Conservation (phyloP, 768 basidiomycete species). For the Floccularia luteovirens region DNA sequence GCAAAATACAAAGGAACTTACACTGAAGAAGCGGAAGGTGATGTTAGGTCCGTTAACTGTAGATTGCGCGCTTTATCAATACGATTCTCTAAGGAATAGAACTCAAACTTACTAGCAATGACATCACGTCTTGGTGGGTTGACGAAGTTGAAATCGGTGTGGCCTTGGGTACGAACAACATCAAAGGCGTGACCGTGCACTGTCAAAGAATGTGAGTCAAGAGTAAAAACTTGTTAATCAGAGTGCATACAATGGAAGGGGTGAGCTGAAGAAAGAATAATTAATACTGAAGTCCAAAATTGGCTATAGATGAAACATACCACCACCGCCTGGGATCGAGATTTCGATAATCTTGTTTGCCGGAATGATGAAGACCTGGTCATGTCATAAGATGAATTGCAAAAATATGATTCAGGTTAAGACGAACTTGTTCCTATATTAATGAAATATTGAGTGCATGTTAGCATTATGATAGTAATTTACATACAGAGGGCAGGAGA, state of each 20-base stretch:
- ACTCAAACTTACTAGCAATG: conserved; percentile 12
- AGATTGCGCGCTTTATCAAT: neutral
- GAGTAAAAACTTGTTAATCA: neutral
- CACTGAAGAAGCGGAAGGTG: conserved; percentile 24
- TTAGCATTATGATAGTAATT: neutral
- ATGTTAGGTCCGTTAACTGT: conserved; percentile 25
- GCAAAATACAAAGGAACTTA: conserved; percentile 5
- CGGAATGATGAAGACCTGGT: conserved; percentile 21
- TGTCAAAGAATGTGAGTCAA: conserved; percentile 2
- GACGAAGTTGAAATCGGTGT: conserved; percentile 17
- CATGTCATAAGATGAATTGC: conserved; percentile 5
- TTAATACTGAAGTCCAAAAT: no score
- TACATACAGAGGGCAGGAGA: conserved; percentile 29
- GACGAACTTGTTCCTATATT: conserved; percentile 9
- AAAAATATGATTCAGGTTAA: neutral
- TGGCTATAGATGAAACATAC: conserved; percentile 10
- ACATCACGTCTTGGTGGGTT: conserved; percentile 20
- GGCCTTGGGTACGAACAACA: conserved; percentile 15
- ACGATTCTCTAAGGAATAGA: neutral
- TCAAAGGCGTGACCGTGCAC: conserved; percentile 24
- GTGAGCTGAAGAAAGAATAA: conserved; percentile 9
- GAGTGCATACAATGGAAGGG: conserved; percentile 20
- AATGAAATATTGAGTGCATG: neutral
- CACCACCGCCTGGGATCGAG: conserved; percentile 35
- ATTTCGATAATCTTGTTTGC: conserved; percentile 39